Base-by-base conservation (phyloP, 2,329 filamentous ascomycete genomes). In the Hypoxylon sp. region DNA sequence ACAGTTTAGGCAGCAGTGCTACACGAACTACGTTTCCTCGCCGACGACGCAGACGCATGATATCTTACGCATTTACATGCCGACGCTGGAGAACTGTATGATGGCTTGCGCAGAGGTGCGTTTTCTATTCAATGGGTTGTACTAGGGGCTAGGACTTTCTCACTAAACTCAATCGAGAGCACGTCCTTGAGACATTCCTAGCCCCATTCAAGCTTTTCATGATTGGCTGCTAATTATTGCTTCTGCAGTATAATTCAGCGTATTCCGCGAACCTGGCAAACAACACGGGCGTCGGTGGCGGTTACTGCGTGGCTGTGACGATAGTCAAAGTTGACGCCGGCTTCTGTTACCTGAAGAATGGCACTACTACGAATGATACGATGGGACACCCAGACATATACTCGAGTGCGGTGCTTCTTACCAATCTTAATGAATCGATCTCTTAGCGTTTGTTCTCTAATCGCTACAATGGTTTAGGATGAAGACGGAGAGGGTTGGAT, bases 331-430 rank as follows among this genome's bases (percentile, higher is more conserved):
- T 69, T 30, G 58, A 70, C 32, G 70, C 73, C 3, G 74, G 74
- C 0, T 75, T 75, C 43, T 75, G 74, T 48, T 75, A 71, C 25
- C 58, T 75, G 41, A 75, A 75, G 65, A 75, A 75, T 11, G 71
- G 67, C 5, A 75, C 74, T 0, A 61, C 38, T 23, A 68, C 65
- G 1, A 75, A 75, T 45, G 67, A 75, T 32, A 75, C 74, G 9
- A 60, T 69, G 70, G 73, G 74, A 2, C 58, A 38, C 1, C 68
- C 74, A 3, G 56, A 68, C 3, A 32, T 23, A 3, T 75, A 74
- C 51, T 75, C 74, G 3, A 75, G 74, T 23, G 74, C 72, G 10
- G 41, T 74, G 14, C 32, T 75, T 34, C 25, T 75, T 4, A 74
- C 68, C 3, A 41, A 68, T 30, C 25, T 60, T 5, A 30, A 49